Evolutionary conservation across 2,329 filamentous ascomycete genomes (phyloP).

Genomic region (Pestalotiopsis sp.): DNA sequence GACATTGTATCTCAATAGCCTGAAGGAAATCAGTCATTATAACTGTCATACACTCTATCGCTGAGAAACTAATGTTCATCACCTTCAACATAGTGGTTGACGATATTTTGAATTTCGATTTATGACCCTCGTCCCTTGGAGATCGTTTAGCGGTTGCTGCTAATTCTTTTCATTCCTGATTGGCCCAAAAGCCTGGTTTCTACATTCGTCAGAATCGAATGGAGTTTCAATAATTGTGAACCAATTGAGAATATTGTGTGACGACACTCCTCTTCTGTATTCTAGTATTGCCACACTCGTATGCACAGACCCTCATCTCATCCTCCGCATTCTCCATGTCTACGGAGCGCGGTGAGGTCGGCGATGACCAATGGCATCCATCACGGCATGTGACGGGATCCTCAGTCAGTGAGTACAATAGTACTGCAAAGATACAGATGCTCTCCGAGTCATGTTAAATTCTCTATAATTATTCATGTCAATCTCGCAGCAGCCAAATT

Average conservation of each 20-base stretch:
- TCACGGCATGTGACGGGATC: background rate
- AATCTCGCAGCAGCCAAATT: background rate
- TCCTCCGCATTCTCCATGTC: background rate
- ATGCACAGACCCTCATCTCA: background rate
- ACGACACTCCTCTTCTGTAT: background rate
- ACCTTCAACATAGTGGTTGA: no score
- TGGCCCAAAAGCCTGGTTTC: no score
- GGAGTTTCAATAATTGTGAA: background rate
- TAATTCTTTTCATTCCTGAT: no score
- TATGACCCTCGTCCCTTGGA: no score
- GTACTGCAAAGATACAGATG: background rate
- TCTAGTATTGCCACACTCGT: background rate
- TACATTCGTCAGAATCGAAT: background rate
- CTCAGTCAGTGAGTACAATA: background rate
- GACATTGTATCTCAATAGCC: no score
- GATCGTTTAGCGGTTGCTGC: no score
- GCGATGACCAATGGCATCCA: background rate
- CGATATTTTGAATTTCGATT: no score
- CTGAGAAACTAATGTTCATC: no score
- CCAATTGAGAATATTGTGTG: background rate
- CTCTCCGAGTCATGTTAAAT: background rate
- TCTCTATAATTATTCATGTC: background rate
- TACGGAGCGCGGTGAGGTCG: background rate
- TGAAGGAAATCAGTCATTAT: no score
- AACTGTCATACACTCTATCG: no score